phyloP scores from a whole-genome alignment of 305 asterid genomes.

The Fraxinus velutina region DNA sequence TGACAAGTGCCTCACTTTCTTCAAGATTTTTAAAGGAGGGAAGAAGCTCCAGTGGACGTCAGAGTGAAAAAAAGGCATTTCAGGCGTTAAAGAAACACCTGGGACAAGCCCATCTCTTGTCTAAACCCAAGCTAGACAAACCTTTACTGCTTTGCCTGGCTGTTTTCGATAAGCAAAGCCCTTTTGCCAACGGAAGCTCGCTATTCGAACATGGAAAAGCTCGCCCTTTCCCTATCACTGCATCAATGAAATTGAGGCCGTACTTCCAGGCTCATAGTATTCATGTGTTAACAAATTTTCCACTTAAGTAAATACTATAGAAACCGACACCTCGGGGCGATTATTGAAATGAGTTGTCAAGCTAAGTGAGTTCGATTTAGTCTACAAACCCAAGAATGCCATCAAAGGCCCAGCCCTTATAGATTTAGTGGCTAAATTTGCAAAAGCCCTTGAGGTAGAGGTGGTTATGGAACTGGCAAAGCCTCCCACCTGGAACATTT shows the following conservation, averaged over 20 bases:
- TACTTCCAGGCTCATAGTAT: not conserved
- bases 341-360: too few relatives aligned
- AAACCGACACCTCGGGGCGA: not conserved
- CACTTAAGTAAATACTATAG: not conserved
- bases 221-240: not conserved
- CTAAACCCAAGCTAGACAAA: not conserved
- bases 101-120: too few relatives aligned
- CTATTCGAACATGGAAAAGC: not conserved
- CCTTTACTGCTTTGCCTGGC: not conserved
- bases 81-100: not conserved
- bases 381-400: not conserved
- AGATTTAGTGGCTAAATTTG: too few relatives aligned
- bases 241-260: not conserved
- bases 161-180: not conserved
- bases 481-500: too few relatives aligned
- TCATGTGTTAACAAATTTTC: too few relatives aligned
- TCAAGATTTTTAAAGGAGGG: not conserved
- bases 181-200: not conserved
- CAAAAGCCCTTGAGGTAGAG: too few relatives aligned
- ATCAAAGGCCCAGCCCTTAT: too few relatives aligned
- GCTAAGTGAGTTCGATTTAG: not conserved
- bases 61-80: not conserved
- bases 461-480: too few relatives aligned
- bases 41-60: not conserved
- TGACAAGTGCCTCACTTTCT: not conserved